Percentiles rank a stretch among this genome's conserved stretches.
Evolutionary conservation across 805 yeast genomes (phyloP).

Genomic region (Yarrowia sp.): DNA sequence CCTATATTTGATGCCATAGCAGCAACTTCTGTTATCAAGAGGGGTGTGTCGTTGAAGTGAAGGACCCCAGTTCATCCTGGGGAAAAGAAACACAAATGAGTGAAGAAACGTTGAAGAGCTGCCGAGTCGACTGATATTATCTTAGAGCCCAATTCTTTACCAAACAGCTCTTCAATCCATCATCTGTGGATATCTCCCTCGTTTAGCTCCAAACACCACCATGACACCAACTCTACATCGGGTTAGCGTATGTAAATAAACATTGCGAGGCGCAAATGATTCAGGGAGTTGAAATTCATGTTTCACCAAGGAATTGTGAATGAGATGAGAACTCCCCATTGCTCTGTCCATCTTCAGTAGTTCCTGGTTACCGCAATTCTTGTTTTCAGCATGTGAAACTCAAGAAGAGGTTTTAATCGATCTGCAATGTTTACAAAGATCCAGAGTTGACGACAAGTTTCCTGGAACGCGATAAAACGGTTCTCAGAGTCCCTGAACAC

Average conservation of each 20-base stretch:
- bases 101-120: too few species aligned
- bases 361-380: too few species aligned
- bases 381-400: too few species aligned
- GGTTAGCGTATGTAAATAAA: constrained; percentile 19
- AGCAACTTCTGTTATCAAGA: too few species aligned
- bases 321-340: neutral
- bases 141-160: too few species aligned
- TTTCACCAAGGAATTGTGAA: neutral
- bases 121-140: too few species aligned
- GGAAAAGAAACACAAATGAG: too few species aligned
- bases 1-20: too few species aligned
- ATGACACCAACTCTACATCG: constrained; percentile 22
- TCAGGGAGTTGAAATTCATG: neutral
- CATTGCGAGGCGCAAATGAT: neutral
- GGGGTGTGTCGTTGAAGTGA: too few species aligned
- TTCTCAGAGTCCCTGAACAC: neutral
- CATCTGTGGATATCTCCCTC: neutral
- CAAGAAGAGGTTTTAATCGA: neutral
- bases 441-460: too few species aligned
- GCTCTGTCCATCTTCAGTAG: neutral
- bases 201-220: constrained; percentile 3
- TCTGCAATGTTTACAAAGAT: neutral
- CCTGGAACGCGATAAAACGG: neutral
- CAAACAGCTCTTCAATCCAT: too few species aligned
- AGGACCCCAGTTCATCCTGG: too few species aligned